Percentiles rank a stretch among this genome's conserved stretches.
phyloP scores from a whole-genome alignment of 768 basidiomycete species.

The Cyclocybe aegerita region DNA sequence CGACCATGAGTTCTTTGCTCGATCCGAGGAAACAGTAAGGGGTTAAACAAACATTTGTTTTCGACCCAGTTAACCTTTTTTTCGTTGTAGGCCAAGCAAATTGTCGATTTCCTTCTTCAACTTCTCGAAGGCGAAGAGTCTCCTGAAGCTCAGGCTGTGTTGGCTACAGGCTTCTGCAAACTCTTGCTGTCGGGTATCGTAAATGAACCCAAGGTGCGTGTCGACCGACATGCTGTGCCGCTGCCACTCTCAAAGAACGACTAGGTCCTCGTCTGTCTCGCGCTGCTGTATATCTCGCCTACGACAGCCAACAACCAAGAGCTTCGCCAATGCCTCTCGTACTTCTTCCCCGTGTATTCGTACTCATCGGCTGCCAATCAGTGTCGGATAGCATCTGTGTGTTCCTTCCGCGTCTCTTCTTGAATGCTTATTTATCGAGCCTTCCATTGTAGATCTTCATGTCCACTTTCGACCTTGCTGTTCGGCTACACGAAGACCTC shows the following conservation, averaged over 20 bases:
- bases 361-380: slow-evolving; percentile 85
- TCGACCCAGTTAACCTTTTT: background rate
- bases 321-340: slow-evolving; percentile 88
- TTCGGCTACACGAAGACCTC: slow-evolving; percentile 55
- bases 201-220: slow-evolving; percentile 68
- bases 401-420: slow-evolving; percentile 11
- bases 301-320: slow-evolving; percentile 82
- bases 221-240: background rate
- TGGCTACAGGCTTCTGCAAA: slow-evolving; percentile 86
- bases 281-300: slow-evolving; percentile 77
- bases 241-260: background rate
- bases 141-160: slow-evolving; percentile 69
- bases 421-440: background rate
- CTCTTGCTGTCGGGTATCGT: slow-evolving; percentile 85
- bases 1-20: slow-evolving; percentile 71
- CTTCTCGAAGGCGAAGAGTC: slow-evolving; percentile 67
- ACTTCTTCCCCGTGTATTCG: slow-evolving; percentile 94
- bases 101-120: slow-evolving; percentile 47
- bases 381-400: slow-evolving; percentile 51
- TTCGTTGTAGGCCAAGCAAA: slow-evolving; percentile 32
- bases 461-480: slow-evolving; percentile 60
- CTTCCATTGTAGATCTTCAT: slow-evolving; percentile 61
- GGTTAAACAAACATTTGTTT: background rate
- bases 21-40: slow-evolving; percentile 43
- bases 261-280: slow-evolving; percentile 40